These are phyloP conservation scores for Artomyces pyxidatus DNA, from an alignment of 768 basidiomycete genomes.

Conservation along the genomic window DNA sequence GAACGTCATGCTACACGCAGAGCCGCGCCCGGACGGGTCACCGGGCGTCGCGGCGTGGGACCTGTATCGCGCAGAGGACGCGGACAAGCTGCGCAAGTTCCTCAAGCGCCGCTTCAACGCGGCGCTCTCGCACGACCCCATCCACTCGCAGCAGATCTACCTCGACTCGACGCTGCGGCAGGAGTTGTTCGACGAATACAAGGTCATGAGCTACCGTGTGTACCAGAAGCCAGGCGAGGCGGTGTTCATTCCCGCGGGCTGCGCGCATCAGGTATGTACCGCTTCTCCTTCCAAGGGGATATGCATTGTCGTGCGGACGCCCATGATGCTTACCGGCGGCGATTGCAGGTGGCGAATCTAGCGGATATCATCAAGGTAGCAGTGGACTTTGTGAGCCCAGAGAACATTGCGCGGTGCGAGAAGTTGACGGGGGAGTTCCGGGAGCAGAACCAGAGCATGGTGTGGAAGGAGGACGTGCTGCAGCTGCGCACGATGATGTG, in stretches of 20 bases:
- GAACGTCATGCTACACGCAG: conserved; percentile 79
- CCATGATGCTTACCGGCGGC: no score
- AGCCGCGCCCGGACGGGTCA: conserved; percentile 43
- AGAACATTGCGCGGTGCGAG: conserved; percentile 85
- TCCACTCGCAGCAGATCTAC: conserved; percentile 86
- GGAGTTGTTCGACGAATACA: conserved; percentile 56
- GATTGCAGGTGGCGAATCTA: conserved; percentile 73
- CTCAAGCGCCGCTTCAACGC: conserved; percentile 55
- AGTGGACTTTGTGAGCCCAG: conserved; percentile 89
- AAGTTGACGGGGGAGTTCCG: conserved; percentile 83
- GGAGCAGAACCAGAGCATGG: conserved; percentile 77
- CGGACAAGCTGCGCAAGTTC: conserved; percentile 69
- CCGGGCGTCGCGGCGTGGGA: conserved; percentile 90
- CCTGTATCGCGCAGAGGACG: conserved; percentile 75
- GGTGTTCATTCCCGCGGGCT: conserved; percentile 92
- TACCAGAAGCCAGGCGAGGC: conserved; percentile 92
- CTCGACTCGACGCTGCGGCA: conserved; percentile 61
- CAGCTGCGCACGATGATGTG: conserved; percentile 91
- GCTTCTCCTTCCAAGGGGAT: neutral
- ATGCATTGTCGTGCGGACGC: no score
- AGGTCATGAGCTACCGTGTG: conserved; percentile 73
- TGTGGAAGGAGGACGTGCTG: conserved; percentile 92
- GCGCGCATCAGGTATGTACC: conserved; percentile 71
- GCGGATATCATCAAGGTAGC: conserved; percentile 97
- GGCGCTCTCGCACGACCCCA: conserved; percentile 65